A percentile compares a stretch with the other conserved stretches of the same genome.
Evolutionary conservation across 805 yeast species (phyloP).

Genomic region (Isabelozyma gotoi): DNA sequence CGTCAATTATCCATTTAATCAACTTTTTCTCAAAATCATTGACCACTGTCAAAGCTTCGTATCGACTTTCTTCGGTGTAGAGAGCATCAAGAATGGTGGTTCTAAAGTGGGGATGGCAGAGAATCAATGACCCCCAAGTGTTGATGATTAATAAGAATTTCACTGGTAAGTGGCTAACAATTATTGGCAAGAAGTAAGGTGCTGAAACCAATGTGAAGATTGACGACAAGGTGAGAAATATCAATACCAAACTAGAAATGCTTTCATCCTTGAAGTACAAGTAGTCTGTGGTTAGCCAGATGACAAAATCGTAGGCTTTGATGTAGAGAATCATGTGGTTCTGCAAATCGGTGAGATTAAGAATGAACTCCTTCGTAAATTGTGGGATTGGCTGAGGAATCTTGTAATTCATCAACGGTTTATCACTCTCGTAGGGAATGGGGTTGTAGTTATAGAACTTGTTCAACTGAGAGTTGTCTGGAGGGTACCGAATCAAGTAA

Average conservation of each 20-base stretch:
- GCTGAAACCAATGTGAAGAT: constrained; percentile 19
- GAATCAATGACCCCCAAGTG: constrained; percentile 49
- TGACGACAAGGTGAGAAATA: constrained; percentile 16
- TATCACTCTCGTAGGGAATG: constrained; percentile 42
- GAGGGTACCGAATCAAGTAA: constrained; percentile 61
- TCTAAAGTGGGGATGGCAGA: constrained; percentile 56
- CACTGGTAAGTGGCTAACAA: constrained; percentile 26
- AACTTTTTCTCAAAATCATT: constrained; percentile 44
- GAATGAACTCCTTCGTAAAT: constrained; percentile 70
- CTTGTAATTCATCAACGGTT: constrained; percentile 44
- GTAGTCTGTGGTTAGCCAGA: constrained; percentile 50
- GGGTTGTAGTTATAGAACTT: constrained; percentile 23
- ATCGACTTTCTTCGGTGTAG: constrained; percentile 65
- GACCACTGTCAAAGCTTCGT: constrained; percentile 46
- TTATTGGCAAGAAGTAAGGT: constrained; percentile 27
- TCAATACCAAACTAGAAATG: constrained; percentile 49
- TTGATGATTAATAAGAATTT: constrained; percentile 30
- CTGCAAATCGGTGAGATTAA: constrained; percentile 82
- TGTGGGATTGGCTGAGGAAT: constrained; percentile 75
- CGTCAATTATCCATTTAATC: not conserved
- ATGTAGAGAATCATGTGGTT: constrained; percentile 74
- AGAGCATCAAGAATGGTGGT: constrained; percentile 45
- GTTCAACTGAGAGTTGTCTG: constrained; percentile 40
- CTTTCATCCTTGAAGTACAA: constrained; percentile 65
- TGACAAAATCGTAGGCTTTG: constrained; percentile 55